These are phyloP conservation scores for Quercus mongolica DNA, from an alignment of 306 rosid genomes.

Conservation along the genomic window DNA sequence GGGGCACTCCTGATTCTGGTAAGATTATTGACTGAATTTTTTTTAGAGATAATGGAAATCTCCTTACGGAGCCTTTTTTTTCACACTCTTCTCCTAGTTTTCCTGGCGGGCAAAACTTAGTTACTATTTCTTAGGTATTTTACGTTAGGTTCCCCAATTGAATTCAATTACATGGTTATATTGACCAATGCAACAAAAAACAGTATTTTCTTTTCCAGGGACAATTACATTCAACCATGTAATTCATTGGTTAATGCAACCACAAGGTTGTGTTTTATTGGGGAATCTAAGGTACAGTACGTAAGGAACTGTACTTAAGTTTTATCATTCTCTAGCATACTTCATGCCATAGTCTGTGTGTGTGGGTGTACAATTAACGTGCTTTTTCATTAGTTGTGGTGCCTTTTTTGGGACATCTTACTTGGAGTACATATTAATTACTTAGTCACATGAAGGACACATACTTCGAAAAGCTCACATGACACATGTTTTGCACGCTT, in stretches of 20 bases:
- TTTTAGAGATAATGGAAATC: constrained; percentile 7
- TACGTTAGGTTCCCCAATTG: too few relatives aligned
- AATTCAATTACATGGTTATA: too few relatives aligned
- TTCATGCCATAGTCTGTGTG: constrained; percentile 10
- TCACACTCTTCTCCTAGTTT: not conserved
- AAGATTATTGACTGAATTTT: constrained; percentile 28
- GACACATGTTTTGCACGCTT: constrained; percentile 97
- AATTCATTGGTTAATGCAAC: too few relatives aligned
- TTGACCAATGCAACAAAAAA: too few relatives aligned
- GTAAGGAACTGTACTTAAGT: too few relatives aligned
- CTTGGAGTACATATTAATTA: constrained; percentile 52
- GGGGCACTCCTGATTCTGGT: constrained; percentile 73
- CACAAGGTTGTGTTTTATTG: too few relatives aligned
- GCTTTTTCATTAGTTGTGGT: not conserved
- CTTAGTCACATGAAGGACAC: constrained; percentile 76
- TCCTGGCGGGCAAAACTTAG: not conserved
- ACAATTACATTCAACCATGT: too few relatives aligned
- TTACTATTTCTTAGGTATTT: too few relatives aligned
- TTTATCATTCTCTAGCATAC: not conserved
- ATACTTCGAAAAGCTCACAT: constrained; percentile 79
- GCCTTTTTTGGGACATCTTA: constrained; percentile 23
- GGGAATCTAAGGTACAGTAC: too few relatives aligned
- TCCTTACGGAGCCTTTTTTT: constrained; percentile 10
- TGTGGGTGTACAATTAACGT: not conserved
- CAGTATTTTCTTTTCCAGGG: too few relatives aligned